Percentiles rank a stretch among this genome's conserved stretches.
Conservation (phyloP, 805 yeast genomes). For the Saccharomyces eubayanus region DNA sequence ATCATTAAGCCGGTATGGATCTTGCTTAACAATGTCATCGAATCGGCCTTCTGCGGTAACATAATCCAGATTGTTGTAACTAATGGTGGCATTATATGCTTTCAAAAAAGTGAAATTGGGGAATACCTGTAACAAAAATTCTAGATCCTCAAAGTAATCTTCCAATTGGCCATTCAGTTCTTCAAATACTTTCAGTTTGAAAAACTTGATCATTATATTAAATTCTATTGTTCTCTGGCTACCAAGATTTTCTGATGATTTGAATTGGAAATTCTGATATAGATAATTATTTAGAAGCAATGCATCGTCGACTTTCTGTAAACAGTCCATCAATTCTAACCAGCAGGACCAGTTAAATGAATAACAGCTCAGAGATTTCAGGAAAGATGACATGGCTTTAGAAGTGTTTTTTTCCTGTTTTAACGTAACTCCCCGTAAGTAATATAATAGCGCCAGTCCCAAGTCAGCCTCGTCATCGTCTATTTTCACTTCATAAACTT, state of each 20-base stretch:
- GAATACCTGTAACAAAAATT: constrained; percentile 43
- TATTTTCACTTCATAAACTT: constrained; percentile 5
- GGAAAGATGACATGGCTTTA: constrained; percentile 53
- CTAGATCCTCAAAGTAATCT: constrained; percentile 44
- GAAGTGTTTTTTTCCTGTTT: constrained; percentile 49
- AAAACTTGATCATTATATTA: constrained; percentile 42
- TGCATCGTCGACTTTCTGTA: constrained; percentile 57
- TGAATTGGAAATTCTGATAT: constrained; percentile 22
- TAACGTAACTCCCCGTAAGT: constrained; percentile 61
- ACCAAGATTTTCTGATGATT: constrained; percentile 6
- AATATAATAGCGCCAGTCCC: constrained; percentile 51
- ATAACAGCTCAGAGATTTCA: constrained; percentile 53
- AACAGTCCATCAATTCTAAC: constrained; percentile 64
- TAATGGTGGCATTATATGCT: constrained; percentile 73
- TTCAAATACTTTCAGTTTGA: constrained; percentile 60
- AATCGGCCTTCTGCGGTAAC: constrained; percentile 69
- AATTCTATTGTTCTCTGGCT: constrained; percentile 10
- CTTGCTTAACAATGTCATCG: constrained; percentile 61
- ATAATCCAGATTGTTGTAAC: constrained; percentile 81
- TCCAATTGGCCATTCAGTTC: constrained; percentile 67
- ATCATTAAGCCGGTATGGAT: constrained; percentile 85
- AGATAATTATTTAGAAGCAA: constrained; percentile 33
- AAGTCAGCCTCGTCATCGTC: constrained; percentile 17
- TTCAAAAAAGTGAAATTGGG: constrained; percentile 70
- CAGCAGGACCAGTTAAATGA: constrained; percentile 94